Evolutionary conservation across 2,329 filamentous ascomycete species (phyloP).

Genomic region (Colletotrichum brevisporum): DNA sequence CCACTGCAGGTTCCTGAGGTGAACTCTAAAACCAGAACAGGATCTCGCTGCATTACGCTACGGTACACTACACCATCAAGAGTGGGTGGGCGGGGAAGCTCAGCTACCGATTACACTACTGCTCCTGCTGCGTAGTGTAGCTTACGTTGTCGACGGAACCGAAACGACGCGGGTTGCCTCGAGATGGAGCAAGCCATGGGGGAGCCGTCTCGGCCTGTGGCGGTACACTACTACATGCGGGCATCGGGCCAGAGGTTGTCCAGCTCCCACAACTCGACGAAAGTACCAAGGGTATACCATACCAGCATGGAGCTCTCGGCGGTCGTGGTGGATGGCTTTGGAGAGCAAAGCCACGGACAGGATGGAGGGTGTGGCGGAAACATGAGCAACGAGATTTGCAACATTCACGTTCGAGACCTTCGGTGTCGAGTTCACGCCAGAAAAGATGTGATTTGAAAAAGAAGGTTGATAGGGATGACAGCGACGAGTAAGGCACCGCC

Average conservation of each 20-base stretch:
- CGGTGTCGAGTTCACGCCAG: constrained; percentile 2
- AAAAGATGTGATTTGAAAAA: constrained; percentile 1
- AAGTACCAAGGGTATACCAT: too few species aligned
- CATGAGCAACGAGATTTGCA: neutral
- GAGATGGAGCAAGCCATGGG: constrained; percentile 3
- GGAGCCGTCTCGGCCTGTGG: constrained; percentile 22
- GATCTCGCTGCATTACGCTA: constrained; percentile 1
- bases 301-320: too few species aligned
- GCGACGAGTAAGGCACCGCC: constrained; percentile 20
- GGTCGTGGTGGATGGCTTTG: too few species aligned
- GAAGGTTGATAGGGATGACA: constrained; percentile 14
- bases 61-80: too few species aligned
- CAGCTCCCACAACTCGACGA: too few species aligned
- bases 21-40: constrained; percentile 32
- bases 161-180: neutral
- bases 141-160: neutral
- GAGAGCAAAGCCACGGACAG: too few species aligned
- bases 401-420: neutral
- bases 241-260: too few species aligned
- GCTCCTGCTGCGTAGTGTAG: too few species aligned
- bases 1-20: constrained; percentile 27
- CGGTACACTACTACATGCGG: constrained; percentile 7
- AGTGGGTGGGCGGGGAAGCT: constrained; percentile 11
- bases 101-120: neutral
- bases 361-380: neutral